phyloP scores from a whole-genome alignment of 306 rosid genomes.

The Hippophae rhamnoides region DNA sequence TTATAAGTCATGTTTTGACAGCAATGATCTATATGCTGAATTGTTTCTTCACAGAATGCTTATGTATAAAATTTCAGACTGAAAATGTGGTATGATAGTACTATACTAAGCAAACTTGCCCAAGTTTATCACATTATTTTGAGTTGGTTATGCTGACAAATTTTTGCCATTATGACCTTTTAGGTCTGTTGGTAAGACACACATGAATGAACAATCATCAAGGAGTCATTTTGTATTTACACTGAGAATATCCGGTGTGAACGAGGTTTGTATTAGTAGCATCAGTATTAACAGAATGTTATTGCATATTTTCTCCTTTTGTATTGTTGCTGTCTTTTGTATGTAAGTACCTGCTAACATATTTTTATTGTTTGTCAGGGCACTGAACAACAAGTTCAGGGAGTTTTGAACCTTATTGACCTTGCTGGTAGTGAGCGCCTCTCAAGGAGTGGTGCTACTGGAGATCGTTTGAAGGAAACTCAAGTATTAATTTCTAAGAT shows the following conservation, averaged over 20 bases:
- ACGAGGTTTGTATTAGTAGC: slow-evolving; percentile 43
- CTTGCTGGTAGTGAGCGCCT: slow-evolving; percentile 96
- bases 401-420: slow-evolving; percentile 83
- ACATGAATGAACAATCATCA: slow-evolving; percentile 94
- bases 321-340: not conserved
- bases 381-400: slow-evolving; percentile 95
- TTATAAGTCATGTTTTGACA: not conserved
- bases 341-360: slow-evolving; percentile 7
- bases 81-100: too few species aligned
- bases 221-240: slow-evolving; percentile 94
- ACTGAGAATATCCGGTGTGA: slow-evolving; percentile 78
- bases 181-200: slow-evolving; percentile 95
- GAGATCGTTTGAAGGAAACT: slow-evolving; percentile 93
- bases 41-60: not conserved
- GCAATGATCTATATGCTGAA: too few species aligned
- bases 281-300: not conserved
- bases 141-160: not conserved
- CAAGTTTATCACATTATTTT: not conserved
- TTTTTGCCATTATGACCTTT: slow-evolving; percentile 10
- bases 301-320: not conserved
- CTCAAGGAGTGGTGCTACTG: slow-evolving; percentile 87
- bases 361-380: slow-evolving; percentile 31
- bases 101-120: not conserved
- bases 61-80: too few species aligned
- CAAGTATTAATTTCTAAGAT: slow-evolving; percentile 45